Base-by-base conservation (phyloP, 345 rosid species). In the Excoecaria cochinchinensis region DNA sequence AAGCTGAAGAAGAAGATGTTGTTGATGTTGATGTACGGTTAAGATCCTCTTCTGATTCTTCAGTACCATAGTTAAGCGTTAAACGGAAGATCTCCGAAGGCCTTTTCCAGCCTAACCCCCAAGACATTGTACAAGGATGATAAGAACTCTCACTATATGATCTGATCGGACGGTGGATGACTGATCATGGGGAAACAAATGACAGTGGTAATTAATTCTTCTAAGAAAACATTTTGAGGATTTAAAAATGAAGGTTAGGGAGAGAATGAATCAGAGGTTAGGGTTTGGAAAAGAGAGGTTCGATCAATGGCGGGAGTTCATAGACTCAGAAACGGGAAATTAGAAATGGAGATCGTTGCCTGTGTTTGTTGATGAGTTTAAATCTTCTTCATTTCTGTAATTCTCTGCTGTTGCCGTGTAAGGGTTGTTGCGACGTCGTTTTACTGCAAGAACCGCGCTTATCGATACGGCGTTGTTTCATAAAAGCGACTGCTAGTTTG, bases 31-130 rank as follows among this genome's bases (percentile, higher is more conserved):
- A 69, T 1, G 87, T 48, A 42, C 80, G 88, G 76, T 79, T 79
- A 15, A 78, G 85, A 78, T 88, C 89, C 22, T 88, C 91, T 24
- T 75, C 82, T 21, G 84, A 82, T 68, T 89, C 92, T 74, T 93
- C 98, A 0, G 86, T 78, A 7, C 98, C 97, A 73, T 93, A 95
- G 0, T 84, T 82, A 56, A 95, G 93, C 13, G 83, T 85, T 16
- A 95, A 74, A 46, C 89, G 95, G 87, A 93, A 92, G 81, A 78
- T 80, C 85, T 95, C 98, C 80, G 89, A 87, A 6, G 98, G 84
- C 71, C 99, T 83, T 81, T 93, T 93, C 99, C 99, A 95, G 50
- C 99, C 97, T 71, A 95, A 78, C 60, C 97, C 98, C 99, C 99
- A 95, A 61, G 98, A 95, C 99, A 95, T 95, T 86, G 83, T 66